Evolutionary conservation across 441 rosid genomes (phyloP), one percentile per base, ranked within the genome.

Genomic region (Metrosideros polymorpha): DNA sequence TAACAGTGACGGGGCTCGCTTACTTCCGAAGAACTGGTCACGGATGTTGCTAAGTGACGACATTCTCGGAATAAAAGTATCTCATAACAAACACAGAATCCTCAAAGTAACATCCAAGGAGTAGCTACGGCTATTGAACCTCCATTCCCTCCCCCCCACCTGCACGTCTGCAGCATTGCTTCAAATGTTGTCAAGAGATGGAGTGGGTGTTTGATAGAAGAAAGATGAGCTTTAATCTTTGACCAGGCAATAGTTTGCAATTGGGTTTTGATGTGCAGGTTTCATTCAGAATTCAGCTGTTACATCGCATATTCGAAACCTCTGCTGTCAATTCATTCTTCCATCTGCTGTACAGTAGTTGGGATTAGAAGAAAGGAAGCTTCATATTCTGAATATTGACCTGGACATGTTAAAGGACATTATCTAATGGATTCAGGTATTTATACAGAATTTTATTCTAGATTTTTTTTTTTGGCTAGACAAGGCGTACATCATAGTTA

Each of bases 1-100:
- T 1, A 14, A 29, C 0, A 0, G 1, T 14, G 4, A 13, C 0
- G 9, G 2, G 66, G 5, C 19, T 29, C 6, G 9, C 35, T 35
- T 3, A 29, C 66, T 29, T 59, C 19, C 57, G 14, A 3, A 7
- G 66, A 59, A 14, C 6, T 4, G 35, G 19, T 14, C 5, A 12
- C 6, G 3, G 2, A 1, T 29, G 35, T 7, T 29, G 66, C 9
- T 2, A 4, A 6, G 5, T 3, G 10, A 59, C 2, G 42, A 30
- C 5, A 10, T 30, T 17, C 75, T 30, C 3, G 22, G 42, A 18
- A 17, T 17, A 3, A 30, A 32, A 61, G 2, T 4, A 61, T 30
- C 42, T 61, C 75, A 15, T 8, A 29, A 19, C 2, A 3, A 8
- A 30, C 1, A 2, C 2, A 59, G 3, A 24, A 14, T 59, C 22